Evolutionary conservation across 805 yeast species (phyloP), one percentile per base, ranked within the genome.

Genomic region (Lipomyces kockii): DNA sequence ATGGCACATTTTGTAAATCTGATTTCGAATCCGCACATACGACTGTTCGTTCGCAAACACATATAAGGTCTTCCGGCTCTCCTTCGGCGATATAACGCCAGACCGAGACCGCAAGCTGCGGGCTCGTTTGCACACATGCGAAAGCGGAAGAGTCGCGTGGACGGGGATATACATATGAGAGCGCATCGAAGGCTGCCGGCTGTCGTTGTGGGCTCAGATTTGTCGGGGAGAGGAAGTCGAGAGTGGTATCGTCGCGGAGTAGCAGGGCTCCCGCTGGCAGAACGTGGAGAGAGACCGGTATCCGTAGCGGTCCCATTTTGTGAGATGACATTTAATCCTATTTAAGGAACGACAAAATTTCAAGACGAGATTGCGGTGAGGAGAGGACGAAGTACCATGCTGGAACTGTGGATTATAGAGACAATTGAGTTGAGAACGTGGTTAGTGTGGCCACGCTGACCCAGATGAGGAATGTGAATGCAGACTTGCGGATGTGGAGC

Each of bases 101-200:
- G n/a, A 68, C 60, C 1, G 69, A 59, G 11, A 68, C 34, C 6
- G 68, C 70, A 22, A 60, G 35, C 52, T 55, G 59, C 17, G 70
- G 70, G 8, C 20, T 27, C 56, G 43, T 34, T 53, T 68, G 71
- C 49, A 68, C 66, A 32, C 69, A 65, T 3, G 71, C 71, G 57
- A 68, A 68, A 29, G 67, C 43, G 22, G 64, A 17, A 7, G 62
- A 51, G 55, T 65, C 69, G 14, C 60, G 51, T n/a, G 71, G 71
- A 8, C 71, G 69, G 6, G 63, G 64, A 34, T 49, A 22, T 22
- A 68, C 58, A n/a, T 62, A 56, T 4, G 69, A 64, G 37, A 68
- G 60, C 39, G 63, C 49, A 46, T 68, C 71, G 58, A 68, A 68
- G 8, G 67, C 62, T 14, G 71, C 71, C 25, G 71, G 71, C 27